Conservation (phyloP, 2,329 filamentous ascomycete species). For the Geosmithia morbida region DNA sequence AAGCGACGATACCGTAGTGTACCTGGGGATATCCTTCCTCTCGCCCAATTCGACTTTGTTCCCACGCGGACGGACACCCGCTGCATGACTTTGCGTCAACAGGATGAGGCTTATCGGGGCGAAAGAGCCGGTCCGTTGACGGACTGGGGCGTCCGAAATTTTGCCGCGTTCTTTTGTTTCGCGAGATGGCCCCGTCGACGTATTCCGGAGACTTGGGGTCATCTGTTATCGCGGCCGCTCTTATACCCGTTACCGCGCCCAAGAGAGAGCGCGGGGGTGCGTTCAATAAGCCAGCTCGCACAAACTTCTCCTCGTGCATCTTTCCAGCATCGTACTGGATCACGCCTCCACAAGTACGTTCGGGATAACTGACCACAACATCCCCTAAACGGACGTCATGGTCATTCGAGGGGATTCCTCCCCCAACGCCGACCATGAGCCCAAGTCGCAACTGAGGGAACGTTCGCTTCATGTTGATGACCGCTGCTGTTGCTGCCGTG, state of each 20-base stretch:
- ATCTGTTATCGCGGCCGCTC: neutral
- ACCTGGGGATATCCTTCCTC: neutral
- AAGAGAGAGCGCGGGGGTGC: conserved; percentile 2
- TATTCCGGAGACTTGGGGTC: neutral
- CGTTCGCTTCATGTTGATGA: neutral
- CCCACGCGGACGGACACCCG: neutral
- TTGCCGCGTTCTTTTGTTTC: neutral
- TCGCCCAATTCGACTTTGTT: neutral
- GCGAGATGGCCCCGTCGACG: neutral
- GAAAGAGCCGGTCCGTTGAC: neutral
- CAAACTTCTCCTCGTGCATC: neutral
- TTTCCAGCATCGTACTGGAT: conserved; percentile 3
- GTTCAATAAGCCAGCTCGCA: conserved; percentile 5
- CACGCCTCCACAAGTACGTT: conserved; percentile 1
- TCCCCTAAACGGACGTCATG: conserved; percentile 18
- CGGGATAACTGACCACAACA: conserved; percentile 8
- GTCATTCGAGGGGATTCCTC: conserved; percentile 5
- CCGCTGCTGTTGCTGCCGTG: conserved; percentile 4
- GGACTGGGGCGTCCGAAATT: neutral
- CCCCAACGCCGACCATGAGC: conserved; percentile 11
- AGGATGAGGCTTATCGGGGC: neutral
- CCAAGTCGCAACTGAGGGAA: neutral
- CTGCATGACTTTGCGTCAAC: neutral
- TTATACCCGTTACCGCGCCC: neutral
- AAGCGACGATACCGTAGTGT: conserved; percentile 9